A percentile compares a stretch with the other conserved stretches of the same genome.
phyloP scores from a whole-genome alignment of 768 basidiomycete genomes.

The Lactifluus piperatus region DNA sequence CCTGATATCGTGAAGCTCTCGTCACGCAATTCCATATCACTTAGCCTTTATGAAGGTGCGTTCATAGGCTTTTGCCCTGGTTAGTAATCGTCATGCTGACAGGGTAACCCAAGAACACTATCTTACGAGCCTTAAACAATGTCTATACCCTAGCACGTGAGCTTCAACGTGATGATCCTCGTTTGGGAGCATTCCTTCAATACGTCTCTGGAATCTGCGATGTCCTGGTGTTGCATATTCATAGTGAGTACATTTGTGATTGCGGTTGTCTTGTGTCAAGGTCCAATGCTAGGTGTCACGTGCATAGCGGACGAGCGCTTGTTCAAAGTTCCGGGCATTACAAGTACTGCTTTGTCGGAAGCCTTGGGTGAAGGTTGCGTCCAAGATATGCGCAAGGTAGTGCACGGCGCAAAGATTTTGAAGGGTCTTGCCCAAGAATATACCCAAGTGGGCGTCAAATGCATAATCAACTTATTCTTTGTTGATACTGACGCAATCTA shows the following conservation, averaged over 20 bases:
- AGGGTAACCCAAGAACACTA: conserved; percentile 9
- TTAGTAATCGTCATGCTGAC: not conserved
- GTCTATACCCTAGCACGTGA: conserved; percentile 2
- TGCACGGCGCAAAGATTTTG: not conserved
- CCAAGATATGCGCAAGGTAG: conserved; percentile 12
- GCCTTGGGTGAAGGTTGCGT: not conserved
- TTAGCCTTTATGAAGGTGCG: conserved; percentile 16
- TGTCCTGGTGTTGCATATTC: conserved; percentile 1
- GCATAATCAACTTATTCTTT: not conserved
- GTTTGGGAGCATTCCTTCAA: conserved; percentile 5
- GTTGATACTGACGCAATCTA: not conserved
- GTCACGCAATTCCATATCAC: conserved; percentile 10
- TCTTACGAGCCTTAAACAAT: conserved; percentile 17
- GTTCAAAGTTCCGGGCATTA: not conserved
- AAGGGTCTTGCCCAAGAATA: conserved; percentile 8
- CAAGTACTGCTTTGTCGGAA: not conserved
- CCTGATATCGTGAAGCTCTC: conserved; percentile 5
- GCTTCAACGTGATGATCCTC: not conserved
- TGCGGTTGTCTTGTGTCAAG: not conserved
- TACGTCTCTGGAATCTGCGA: conserved; percentile 13
- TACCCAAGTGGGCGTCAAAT: not conserved
- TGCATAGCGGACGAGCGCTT: not conserved
- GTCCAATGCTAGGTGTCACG: not conserved
- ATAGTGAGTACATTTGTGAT: not conserved
- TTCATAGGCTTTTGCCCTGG: not conserved